phyloP scores from a whole-genome alignment of 768 basidiomycete species.

The Amanita thiersii region DNA sequence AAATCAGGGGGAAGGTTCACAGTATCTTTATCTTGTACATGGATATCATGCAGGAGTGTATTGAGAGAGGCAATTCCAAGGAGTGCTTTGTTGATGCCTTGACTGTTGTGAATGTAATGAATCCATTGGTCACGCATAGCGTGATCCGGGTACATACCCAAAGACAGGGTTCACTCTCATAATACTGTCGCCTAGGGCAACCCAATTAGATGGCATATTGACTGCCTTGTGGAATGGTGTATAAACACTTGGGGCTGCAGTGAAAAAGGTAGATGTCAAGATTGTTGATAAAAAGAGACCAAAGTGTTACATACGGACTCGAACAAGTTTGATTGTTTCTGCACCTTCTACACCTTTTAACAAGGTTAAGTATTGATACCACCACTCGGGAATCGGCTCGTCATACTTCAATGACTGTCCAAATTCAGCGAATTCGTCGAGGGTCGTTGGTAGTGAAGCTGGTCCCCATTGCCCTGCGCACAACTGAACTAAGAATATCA shows the following conservation, averaged over 20 bases:
- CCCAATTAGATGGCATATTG: slow-evolving; percentile 11
- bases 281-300: neutral
- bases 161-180: neutral
- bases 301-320: slow-evolving; percentile 14
- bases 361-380: slow-evolving; percentile 17
- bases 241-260: slow-evolving; percentile 17
- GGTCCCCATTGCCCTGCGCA: slow-evolving; percentile 4
- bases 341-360: slow-evolving; percentile 18
- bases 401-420: slow-evolving; percentile 8
- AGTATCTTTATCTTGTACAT: neutral
- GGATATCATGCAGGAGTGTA: neutral
- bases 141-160: neutral
- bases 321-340: slow-evolving; percentile 4
- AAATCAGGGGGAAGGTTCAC: neutral
- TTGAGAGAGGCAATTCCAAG: neutral
- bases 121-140: neutral
- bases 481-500: slow-evolving; percentile 4
- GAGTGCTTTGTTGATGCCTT: neutral
- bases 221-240: slow-evolving; percentile 18
- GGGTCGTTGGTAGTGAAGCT: slow-evolving; percentile 9
- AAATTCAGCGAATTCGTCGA: slow-evolving; percentile 12
- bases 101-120: neutral
- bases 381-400: slow-evolving; percentile 18
- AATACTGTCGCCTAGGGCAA: slow-evolving; percentile 1
- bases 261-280: too few species aligned